Evolutionary conservation across 73 alveolate genomes (phyloP).

Genomic region (Strombidium stylifer): DNA sequence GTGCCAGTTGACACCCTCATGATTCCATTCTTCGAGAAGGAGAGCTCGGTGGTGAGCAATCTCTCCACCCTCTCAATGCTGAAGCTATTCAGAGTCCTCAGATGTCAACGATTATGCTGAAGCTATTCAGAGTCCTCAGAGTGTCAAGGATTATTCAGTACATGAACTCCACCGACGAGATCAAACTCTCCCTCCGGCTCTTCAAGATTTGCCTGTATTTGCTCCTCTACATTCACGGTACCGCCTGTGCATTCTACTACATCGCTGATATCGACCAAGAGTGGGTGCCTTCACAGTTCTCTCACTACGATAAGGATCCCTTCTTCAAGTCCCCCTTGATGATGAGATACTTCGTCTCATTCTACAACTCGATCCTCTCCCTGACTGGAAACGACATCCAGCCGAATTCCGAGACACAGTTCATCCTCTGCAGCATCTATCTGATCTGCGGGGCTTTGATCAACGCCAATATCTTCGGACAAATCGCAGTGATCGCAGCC

Average conservation of each 20-base stretch:
- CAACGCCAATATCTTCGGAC: slow-evolving; percentile 3
- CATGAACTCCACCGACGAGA: slow-evolving; percentile 21
- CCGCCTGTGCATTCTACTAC: slow-evolving; percentile 55
- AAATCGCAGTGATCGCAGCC: neutral
- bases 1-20: slow-evolving; percentile 30
- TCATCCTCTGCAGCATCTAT: neutral
- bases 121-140: slow-evolving; percentile 48
- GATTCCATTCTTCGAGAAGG: neutral
- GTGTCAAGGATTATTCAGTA: slow-evolving; percentile 24
- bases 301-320: neutral
- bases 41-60: neutral
- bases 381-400: slow-evolving; percentile 34
- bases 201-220: slow-evolving; percentile 36
- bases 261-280: slow-evolving; percentile 8
- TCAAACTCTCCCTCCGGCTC: slow-evolving; percentile 29
- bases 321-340: neutral
- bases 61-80: slow-evolving; percentile 35
- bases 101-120: too few species aligned
- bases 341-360: neutral
- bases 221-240: slow-evolving; percentile 43
- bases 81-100: too few species aligned
- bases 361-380: slow-evolving; percentile 36
- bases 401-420: too few species aligned
- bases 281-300: slow-evolving; percentile 30
- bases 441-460: slow-evolving; percentile 1